Percentiles rank a stretch among this genome's conserved stretches.
These are phyloP conservation scores for Murraya koenigii DNA, from an alignment of 345 rosid genomes.

Conservation along the genomic window DNA sequence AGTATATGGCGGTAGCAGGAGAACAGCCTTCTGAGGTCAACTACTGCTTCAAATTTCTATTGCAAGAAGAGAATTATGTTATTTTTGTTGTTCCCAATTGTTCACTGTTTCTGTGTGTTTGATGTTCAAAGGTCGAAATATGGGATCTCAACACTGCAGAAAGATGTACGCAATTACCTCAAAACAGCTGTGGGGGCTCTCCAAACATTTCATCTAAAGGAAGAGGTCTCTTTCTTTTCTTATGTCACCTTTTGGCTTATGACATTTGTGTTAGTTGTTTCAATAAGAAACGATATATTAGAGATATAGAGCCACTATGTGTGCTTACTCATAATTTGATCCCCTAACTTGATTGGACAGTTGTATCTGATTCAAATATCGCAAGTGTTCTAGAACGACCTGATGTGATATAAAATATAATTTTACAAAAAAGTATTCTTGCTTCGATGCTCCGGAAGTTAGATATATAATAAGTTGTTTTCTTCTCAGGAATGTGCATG, in stretches of 20 bases:
- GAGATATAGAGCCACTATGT: neutral
- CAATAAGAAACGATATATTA: neutral
- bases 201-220: constrained; percentile 37
- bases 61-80: neutral
- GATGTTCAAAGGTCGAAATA: constrained; percentile 62
- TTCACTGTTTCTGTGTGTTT: constrained; percentile 17
- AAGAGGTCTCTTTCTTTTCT: constrained; percentile 46
- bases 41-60: neutral
- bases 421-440: neutral
- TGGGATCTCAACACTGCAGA: constrained; percentile 74
- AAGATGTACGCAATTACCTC: constrained; percentile 49
- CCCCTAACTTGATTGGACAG: neutral
- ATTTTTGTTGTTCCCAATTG: constrained; percentile 5
- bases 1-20: constrained; percentile 76
- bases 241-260: neutral
- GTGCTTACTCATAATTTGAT: neutral
- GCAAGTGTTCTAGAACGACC: neutral
- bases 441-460: neutral
- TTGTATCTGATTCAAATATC: neutral
- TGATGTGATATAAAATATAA: neutral
- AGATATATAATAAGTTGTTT: constrained; percentile 7
- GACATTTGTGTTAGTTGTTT: neutral
- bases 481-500: constrained; percentile 91
- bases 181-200: constrained; percentile 32
- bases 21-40: constrained; percentile 67